Evolutionary conservation across 176 grass and related monocot species (phyloP).

Genomic region (Hordeum vulgare): DNA sequence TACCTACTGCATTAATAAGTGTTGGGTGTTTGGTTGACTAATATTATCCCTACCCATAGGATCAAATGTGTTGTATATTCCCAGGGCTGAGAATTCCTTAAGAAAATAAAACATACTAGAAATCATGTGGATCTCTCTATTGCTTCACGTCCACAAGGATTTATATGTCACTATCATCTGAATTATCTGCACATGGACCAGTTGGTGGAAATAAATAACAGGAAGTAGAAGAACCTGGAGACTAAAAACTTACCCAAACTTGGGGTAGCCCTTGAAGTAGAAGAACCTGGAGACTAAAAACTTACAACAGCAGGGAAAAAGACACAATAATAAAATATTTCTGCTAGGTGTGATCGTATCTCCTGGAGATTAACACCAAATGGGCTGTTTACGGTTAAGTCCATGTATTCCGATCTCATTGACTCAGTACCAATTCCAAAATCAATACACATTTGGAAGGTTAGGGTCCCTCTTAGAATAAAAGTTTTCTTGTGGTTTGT

Average conservation of each 20-base stretch:
- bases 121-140: background rate
- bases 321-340: background rate
- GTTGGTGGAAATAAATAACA: background rate
- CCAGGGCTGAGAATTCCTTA: too few relatives aligned
- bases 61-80: background rate
- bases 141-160: background rate
- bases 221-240: too few relatives aligned
- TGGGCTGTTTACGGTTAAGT: too few relatives aligned
- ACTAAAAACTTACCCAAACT: conserved; percentile 52
- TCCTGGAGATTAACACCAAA: too few relatives aligned
- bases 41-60: background rate
- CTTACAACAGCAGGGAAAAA: background rate
- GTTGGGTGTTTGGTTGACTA: background rate
- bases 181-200: background rate
- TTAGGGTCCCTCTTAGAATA: too few relatives aligned
- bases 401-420: too few relatives aligned
- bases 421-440: too few relatives aligned
- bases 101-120: too few relatives aligned
- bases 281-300: conserved; percentile 52
- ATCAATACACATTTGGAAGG: too few relatives aligned
- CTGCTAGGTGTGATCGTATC: too few relatives aligned
- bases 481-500: too few relatives aligned
- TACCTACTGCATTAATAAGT: background rate
- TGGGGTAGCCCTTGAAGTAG: conserved; percentile 88
- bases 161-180: background rate